phyloP scores from a whole-genome alignment of 2,329 filamentous ascomycete species.

The Amauroascus niger region DNA sequence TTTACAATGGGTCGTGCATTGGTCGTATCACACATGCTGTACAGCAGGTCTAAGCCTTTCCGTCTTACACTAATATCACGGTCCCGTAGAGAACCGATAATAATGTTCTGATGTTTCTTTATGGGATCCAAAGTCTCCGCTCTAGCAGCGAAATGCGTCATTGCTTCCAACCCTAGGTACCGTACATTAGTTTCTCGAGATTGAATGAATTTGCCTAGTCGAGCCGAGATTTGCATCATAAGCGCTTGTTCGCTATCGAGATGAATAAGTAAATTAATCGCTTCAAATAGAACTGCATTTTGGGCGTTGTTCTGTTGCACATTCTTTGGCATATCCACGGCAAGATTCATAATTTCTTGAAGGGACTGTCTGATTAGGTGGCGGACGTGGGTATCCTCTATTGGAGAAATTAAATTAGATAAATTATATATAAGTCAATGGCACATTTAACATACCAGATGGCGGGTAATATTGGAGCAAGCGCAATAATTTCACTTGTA shows the following conservation, averaged over 20 bases:
- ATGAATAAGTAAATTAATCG: constrained; percentile 96
- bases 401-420: constrained; percentile 11
- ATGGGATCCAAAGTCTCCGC: constrained; percentile 93
- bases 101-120: constrained; percentile 95
- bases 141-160: constrained; percentile 92
- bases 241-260: constrained; percentile 87
- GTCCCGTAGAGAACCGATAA: constrained; percentile 86
- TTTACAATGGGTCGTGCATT: constrained; percentile 90
- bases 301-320: constrained; percentile 99
- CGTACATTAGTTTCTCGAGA: constrained; percentile 95
- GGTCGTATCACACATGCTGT: constrained; percentile 98
- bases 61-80: constrained; percentile 93
- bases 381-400: constrained; percentile 85
- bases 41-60: constrained; percentile 89
- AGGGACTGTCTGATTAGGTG: constrained; percentile 86
- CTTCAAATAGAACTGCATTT: constrained; percentile 95
- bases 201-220: constrained; percentile 89
- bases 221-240: constrained; percentile 90
- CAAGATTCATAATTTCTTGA: constrained; percentile 80
- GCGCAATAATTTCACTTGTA: constrained; percentile 87
- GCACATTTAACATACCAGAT: constrained; percentile 52
- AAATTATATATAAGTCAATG: constrained; percentile 3
- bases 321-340: constrained; percentile 91
- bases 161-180: constrained; percentile 89
- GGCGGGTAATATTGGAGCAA: constrained; percentile 93